phyloP scores from a whole-genome alignment of 23 red algal genomes.

The Gracilaria caudata region DNA sequence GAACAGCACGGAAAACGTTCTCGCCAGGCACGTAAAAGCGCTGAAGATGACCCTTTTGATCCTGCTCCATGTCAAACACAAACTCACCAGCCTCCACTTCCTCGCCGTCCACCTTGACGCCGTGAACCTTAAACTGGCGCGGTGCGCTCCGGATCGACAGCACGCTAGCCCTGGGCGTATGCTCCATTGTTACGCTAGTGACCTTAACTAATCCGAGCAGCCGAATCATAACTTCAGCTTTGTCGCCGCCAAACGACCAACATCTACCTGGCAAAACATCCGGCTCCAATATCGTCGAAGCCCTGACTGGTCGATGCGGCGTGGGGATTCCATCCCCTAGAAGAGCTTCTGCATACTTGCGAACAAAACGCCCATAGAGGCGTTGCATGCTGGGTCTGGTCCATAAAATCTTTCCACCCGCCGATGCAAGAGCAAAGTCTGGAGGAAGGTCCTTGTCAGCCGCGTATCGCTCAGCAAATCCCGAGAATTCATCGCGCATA shows the following conservation, averaged over 20 bases:
- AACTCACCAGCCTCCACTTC: conserved; percentile 48
- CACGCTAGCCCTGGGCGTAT: conserved; percentile 47
- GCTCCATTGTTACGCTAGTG: conserved; percentile 68
- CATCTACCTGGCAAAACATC: conserved; percentile 73
- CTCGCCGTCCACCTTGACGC: conserved; percentile 25
- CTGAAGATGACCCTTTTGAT: conserved; percentile 60
- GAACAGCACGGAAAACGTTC: conserved; percentile 51
- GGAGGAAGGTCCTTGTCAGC: conserved; percentile 76
- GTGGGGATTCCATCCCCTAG: conserved; percentile 17
- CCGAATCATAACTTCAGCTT: conserved; percentile 62
- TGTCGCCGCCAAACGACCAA: conserved; percentile 72
- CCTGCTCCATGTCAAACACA: conserved; percentile 58
- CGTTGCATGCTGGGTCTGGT: conserved; percentile 42
- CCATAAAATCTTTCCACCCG: conserved; percentile 43
- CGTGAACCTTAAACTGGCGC: conserved; percentile 39
- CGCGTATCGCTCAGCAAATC: conserved; percentile 64
- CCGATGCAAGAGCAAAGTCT: conserved; percentile 77
- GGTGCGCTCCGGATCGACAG: conserved; percentile 63
- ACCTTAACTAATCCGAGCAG: conserved; percentile 53
- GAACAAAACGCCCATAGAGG: conserved; percentile 34
- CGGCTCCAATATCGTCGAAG: conserved; percentile 52
- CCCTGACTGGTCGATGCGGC: conserved; percentile 28
- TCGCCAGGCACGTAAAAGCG: conserved; percentile 38
- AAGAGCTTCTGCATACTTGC: conserved; percentile 45
- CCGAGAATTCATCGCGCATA: conserved; percentile 27